Evolutionary conservation across 805 yeast species (phyloP), one percentile per base, ranked within the genome.

Genomic region (Starmera dryadoides): DNA sequence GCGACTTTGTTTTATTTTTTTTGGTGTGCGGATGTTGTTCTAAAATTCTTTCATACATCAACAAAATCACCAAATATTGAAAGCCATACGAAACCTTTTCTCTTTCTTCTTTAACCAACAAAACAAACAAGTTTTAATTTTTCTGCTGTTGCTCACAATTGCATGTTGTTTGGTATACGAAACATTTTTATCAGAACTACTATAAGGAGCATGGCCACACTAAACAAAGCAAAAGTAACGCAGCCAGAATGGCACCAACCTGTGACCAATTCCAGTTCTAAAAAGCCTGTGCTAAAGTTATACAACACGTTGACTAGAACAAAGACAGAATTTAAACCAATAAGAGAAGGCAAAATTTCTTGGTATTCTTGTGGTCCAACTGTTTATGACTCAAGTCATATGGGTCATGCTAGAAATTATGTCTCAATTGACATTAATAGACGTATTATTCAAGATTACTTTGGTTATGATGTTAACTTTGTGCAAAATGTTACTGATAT

Each of bases 321-420:
- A 25, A 91, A 91, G 56, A 85, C 77, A 30, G 82, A 70, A 41
- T 91, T 93, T 52, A 60, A 79, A n/a, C 94, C 98, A 2, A 62
- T 68, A 41, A 64, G 68, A 21, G 74, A 75, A 3, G 74, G 75
- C 43, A 75, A 73, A 42, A 84, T 93, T 36, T 74, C 88, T 1
- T 93, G 98, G 98, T 93, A 93, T 66, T 85, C 88, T 42, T 93
- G 98, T 73, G 98, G 98, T 6, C 98, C 98, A 11, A 93, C 98
- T 0, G 98, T 93, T 14, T 93, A 93, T 57, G 96, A 93, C 62
- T 79, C 93, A 26, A 77, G 89, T 38, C 98, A 93, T 58, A 88
- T 93, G 97, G 98, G 98, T 18, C 98, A 93, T 60, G 98, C 98
- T 12, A 73, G 98, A 62, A 93, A 93, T 64, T 93, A 93, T 55